Evolutionary conservation across 2,329 filamentous ascomycete genomes (phyloP).

Genomic region (Aspergillus sp.): DNA sequence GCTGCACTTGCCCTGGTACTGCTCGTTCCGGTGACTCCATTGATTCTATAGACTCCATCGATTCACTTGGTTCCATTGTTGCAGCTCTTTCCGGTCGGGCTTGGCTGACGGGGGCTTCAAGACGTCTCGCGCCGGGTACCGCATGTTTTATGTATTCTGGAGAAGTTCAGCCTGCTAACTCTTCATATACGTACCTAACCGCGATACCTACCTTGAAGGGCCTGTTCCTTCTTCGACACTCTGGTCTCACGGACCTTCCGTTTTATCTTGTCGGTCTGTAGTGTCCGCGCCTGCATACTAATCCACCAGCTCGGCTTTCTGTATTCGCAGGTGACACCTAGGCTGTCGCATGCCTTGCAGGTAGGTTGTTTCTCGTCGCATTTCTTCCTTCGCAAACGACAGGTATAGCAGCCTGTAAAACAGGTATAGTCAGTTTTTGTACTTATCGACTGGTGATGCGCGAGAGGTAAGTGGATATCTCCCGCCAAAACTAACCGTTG

Average conservation of each 20-base stretch:
- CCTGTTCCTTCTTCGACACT: conserved; percentile 75
- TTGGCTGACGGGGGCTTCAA: not conserved
- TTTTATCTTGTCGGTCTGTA: conserved; percentile 94
- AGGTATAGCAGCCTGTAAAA: conserved; percentile 62
- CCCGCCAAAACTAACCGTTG: conserved; percentile 14
- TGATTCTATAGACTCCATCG: not conserved
- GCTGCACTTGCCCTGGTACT: no score
- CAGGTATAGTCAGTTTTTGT: not conserved
- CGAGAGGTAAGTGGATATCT: not conserved
- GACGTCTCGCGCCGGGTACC: not conserved
- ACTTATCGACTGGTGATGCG: not conserved
- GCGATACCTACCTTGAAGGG: conserved; percentile 38
- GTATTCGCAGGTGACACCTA: conserved; percentile 89
- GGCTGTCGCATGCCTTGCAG: conserved; percentile 64
- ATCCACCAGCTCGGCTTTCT: conserved; percentile 96
- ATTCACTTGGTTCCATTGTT: not conserved
- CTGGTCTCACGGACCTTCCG: conserved; percentile 95
- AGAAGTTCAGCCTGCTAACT: not conserved
- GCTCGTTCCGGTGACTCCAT: no score
- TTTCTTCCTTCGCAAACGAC: conserved; percentile 66
- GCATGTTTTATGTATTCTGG: conserved; percentile 14
- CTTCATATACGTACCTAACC: not conserved
- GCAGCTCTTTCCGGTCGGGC: not conserved
- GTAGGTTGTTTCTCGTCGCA: conserved; percentile 64
- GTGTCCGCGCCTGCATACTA: conserved; percentile 78